A percentile compares a stretch with the other conserved stretches of the same genome.
Evolutionary conservation across 495 filamentous ascomycete genomes (phyloP).

Genomic region (Bacidia gigantensis): DNA sequence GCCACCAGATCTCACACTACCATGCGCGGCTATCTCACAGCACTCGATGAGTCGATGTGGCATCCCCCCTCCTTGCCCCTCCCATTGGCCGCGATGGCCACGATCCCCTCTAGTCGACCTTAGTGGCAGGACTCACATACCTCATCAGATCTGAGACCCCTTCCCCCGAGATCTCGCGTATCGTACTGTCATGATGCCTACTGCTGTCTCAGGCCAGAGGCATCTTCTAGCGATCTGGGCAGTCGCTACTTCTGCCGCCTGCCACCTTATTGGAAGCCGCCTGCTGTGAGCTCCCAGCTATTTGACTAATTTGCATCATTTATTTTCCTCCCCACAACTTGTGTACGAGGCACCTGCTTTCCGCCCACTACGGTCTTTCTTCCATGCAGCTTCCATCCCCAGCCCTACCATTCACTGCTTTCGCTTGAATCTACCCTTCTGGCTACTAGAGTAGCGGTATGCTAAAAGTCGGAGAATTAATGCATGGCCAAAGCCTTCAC

Average conservation of each 20-base stretch:
- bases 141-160: background rate
- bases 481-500: background rate
- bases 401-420: background rate
- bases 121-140: background rate
- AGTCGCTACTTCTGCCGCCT: background rate
- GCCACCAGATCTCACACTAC: background rate
- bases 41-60: too few relatives aligned
- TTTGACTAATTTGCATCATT: background rate
- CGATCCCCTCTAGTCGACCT: background rate
- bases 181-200: background rate
- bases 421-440: background rate
- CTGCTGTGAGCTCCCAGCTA: background rate
- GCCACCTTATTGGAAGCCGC: background rate
- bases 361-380: background rate
- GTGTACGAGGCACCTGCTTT: background rate
- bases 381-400: background rate
- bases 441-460: background rate
- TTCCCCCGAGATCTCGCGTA: background rate
- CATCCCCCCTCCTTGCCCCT: background rate
- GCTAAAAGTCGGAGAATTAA: background rate
- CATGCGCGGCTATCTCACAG: conserved; percentile 1
- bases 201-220: background rate
- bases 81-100: background rate
- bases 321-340: background rate
- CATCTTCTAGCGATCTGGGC: background rate